These are phyloP conservation scores for Saccharomycopsis fibuligera DNA, from an alignment of 805 yeast genomes.

Conservation along the genomic window DNA sequence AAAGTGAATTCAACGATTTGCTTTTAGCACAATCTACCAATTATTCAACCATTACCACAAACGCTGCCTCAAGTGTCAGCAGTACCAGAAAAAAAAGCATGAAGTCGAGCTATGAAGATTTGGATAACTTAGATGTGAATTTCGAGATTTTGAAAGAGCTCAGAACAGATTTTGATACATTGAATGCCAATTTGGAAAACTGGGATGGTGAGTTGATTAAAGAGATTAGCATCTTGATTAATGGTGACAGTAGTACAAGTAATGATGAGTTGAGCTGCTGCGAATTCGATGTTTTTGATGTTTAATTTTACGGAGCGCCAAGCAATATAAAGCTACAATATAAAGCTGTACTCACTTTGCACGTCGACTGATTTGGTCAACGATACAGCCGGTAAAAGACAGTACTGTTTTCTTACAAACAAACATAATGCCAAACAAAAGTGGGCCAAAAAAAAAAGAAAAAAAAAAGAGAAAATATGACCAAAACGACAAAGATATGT, in stretches of 20 bases:
- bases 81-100: background rate
- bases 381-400: no score
- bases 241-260: background rate
- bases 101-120: conserved; percentile 6
- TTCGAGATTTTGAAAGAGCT: conserved; percentile 4
- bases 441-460: no score
- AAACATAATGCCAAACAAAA: no score
- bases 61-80: background rate
- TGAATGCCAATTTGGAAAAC: background rate
- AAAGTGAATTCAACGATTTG: background rate
- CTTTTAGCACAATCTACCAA: no score
- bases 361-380: no score
- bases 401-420: no score
- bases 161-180: background rate
- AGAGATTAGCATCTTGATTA: conserved; percentile 10
- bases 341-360: no score
- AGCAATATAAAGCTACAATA: no score
- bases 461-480: no score
- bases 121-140: conserved; percentile 10
- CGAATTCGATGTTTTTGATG: conserved; percentile 14
- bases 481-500: no score
- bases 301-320: background rate
- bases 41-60: background rate
- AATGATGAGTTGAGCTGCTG: conserved; percentile 9
- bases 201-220: conserved; percentile 16